These are phyloP conservation scores for Zhuliangozyma parablackwelliae DNA, from an alignment of 1,139 yeast species.

Conservation along the genomic window DNA sequence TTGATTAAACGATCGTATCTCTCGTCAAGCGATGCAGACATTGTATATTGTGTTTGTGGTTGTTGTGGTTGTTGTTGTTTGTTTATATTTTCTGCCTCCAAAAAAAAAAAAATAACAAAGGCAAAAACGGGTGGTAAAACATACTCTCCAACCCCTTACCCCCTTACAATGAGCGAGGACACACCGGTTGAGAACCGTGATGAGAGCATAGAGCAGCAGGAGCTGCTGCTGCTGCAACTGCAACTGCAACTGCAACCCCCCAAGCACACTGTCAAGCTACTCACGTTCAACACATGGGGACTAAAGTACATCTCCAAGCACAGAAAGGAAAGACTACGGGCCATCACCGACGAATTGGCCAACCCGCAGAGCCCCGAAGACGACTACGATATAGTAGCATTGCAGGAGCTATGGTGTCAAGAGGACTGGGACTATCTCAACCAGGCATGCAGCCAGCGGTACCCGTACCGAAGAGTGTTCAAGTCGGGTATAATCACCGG, in stretches of 20 bases:
- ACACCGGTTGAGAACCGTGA: neutral
- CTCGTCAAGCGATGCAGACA: no score
- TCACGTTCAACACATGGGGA: constrained; percentile 87
- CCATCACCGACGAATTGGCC: constrained; percentile 68
- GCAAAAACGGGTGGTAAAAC: no score
- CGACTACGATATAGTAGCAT: constrained; percentile 76
- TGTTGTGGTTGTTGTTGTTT: no score
- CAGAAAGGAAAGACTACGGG: constrained; percentile 60
- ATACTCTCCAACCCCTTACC: no score
- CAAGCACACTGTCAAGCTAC: constrained; percentile 31
- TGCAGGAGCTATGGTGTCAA: constrained; percentile 91
- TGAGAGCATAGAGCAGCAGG: neutral
- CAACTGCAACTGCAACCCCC: neutral
- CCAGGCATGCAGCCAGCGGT: constrained; percentile 37
- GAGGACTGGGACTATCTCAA: constrained; percentile 73
- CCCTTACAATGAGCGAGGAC: no score
- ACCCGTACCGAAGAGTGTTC: constrained; percentile 67
- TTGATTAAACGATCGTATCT: constrained; percentile 2
- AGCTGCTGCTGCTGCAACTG: neutral
- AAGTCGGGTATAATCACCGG: constrained; percentile 86
- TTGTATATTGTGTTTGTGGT: no score
- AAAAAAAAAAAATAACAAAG: neutral
- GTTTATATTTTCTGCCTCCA: neutral
- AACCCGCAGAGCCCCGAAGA: constrained; percentile 29
- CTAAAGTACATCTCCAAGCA: constrained; percentile 72